Base-by-base conservation (phyloP, 2,329 filamentous ascomycete species). In the Chaetothyriales sp. region DNA sequence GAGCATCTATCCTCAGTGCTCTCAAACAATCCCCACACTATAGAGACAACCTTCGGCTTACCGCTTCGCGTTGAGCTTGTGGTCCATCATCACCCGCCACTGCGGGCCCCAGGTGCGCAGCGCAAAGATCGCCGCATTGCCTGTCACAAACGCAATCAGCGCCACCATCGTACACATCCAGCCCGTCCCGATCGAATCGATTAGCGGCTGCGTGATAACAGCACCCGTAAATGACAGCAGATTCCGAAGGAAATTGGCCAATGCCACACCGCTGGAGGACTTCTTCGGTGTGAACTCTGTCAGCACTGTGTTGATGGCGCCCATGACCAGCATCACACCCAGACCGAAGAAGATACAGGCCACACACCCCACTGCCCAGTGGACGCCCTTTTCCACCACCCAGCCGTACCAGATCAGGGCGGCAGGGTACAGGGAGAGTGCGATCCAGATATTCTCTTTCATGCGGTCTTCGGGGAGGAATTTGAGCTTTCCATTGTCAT, bases 401-500 rank as follows among this genome's bases (percentile, higher is more conserved):
- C 86, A 92, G 3, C 86, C 86, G 62, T 85, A 90, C 70, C 80
- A 80, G 20, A 92, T 69, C 52, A 90, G 64, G 0, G 80, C 80
- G 0, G 72, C 71, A 0, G 86, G 86, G 58, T 83, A 88, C 44
- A 88, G 58, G 2, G 79, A 70, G 0, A 80, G 80, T 1, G 81
- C 82, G 0, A 89, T 65, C 81, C 81, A 89, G 1, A 83, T 82
- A 62, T 92, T 92, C 62, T 89, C 83, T 43, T 80, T 73, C 77
- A 90, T 84, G 7, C 86, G 76, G 64, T 92, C 86, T 66, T 92
- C 86, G 0, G 86, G 86, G 1, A 78, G 71, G 60, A 79, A 83
- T 6, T 85, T 68, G 12, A 86, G 69, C 51, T 74, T 75, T 7
- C 84, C 84, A 36, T 76, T 66, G 26, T 73, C 75, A 57, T 86